phyloP scores from a whole-genome alignment of 2,329 filamentous ascomycete genomes.

The Sporothrix humicola region DNA sequence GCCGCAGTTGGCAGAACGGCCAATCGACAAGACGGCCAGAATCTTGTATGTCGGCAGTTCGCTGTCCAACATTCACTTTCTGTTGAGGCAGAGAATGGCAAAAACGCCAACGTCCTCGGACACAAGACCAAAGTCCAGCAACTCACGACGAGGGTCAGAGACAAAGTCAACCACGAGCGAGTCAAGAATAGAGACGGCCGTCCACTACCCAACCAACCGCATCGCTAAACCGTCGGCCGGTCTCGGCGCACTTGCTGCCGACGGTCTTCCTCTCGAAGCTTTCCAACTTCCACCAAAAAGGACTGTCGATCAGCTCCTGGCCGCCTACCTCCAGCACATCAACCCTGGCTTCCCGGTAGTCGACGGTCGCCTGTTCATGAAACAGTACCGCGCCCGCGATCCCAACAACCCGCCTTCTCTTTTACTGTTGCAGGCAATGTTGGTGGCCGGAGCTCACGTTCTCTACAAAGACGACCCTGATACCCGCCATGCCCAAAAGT shows the following conservation, averaged over 20 bases:
- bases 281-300: slow-evolving; percentile 29
- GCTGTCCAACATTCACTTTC: slow-evolving; percentile 22
- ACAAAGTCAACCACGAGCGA: neutral
- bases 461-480: neutral
- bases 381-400: slow-evolving; percentile 16
- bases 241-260: neutral
- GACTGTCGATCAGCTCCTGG: slow-evolving; percentile 23
- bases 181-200: neutral
- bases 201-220: slow-evolving; percentile 21
- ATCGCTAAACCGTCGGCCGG: slow-evolving; percentile 2
- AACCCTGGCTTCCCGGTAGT: slow-evolving; percentile 29
- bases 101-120: neutral
- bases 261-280: slow-evolving; percentile 25
- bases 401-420: slow-evolving; percentile 19
- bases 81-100: slow-evolving; percentile 21
- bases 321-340: slow-evolving; percentile 27
- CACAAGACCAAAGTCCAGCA: too few species aligned
- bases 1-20: slow-evolving; percentile 22
- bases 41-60: slow-evolving; percentile 26
- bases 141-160: neutral
- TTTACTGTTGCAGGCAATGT: slow-evolving; percentile 17
- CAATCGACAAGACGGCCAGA: slow-evolving; percentile 14
- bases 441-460: slow-evolving; percentile 6
- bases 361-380: slow-evolving; percentile 8
- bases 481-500: slow-evolving; percentile 21